These are phyloP conservation scores for Hericium rajendrae DNA, from an alignment of 768 basidiomycete genomes.

Conservation along the genomic window DNA sequence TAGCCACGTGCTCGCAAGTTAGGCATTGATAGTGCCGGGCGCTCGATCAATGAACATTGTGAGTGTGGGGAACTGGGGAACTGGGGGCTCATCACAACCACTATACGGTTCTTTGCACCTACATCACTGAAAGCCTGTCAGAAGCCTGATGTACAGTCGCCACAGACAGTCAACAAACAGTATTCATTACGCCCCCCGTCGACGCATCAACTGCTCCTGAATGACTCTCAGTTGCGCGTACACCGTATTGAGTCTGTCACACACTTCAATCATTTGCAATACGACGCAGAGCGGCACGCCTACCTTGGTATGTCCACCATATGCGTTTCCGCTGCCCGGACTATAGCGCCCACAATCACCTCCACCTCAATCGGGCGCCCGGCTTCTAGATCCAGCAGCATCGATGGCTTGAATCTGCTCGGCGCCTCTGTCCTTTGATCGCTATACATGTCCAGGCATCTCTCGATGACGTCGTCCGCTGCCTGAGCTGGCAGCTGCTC, in stretches of 20 bases:
- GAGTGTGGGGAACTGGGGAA: no score
- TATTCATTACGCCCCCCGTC: not conserved
- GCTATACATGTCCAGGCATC: slow-evolving; percentile 4
- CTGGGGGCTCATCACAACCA: no score
- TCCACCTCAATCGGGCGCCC: slow-evolving; percentile 58
- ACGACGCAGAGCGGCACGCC: not conserved
- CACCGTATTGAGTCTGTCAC: not conserved
- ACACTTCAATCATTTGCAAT: not conserved
- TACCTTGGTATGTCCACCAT: slow-evolving; percentile 33
- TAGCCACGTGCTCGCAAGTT: no score
- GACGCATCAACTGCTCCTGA: not conserved
- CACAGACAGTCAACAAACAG: no score
- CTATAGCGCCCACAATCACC: slow-evolving; percentile 53
- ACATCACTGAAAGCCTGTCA: no score
- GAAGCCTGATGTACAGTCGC: no score
- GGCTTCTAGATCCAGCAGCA: slow-evolving; percentile 48
- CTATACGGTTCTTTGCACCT: no score
- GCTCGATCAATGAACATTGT: no score
- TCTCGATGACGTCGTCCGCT: slow-evolving; percentile 15
- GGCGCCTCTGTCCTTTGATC: slow-evolving; percentile 14
- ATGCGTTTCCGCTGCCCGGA: slow-evolving; percentile 37
- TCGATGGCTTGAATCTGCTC: slow-evolving; percentile 27
- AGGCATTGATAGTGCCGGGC: no score
- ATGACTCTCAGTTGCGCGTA: not conserved
- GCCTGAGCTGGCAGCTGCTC: slow-evolving; percentile 18